phyloP scores from a whole-genome alignment of 2,329 filamentous ascomycete genomes.

The Aspergillus tamarii region DNA sequence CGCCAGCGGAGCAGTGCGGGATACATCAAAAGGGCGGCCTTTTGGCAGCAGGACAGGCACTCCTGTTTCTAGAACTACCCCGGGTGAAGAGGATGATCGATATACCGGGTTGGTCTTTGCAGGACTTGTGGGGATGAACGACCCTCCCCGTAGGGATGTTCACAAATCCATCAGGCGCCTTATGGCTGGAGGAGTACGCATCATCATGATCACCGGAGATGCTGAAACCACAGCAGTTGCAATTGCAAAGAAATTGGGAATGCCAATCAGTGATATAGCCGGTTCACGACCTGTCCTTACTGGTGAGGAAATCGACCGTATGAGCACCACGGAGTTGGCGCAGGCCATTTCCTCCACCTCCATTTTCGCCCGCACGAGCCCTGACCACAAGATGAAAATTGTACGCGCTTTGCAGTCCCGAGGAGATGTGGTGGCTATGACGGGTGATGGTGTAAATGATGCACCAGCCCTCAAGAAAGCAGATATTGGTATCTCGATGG shows the following conservation, averaged over 20 bases:
- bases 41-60: constrained; percentile 59
- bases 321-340: constrained; percentile 83
- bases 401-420: constrained; percentile 86
- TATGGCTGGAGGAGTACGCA: constrained; percentile 91
- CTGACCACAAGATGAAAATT: constrained; percentile 98
- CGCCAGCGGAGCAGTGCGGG: constrained; percentile 75
- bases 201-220: constrained; percentile 99
- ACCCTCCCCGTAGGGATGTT: constrained; percentile 89
- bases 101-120: constrained; percentile 87
- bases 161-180: constrained; percentile 84
- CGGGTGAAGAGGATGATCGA: constrained; percentile 65
- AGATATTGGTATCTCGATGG: constrained; percentile 98
- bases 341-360: constrained; percentile 85
- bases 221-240: constrained; percentile 92
- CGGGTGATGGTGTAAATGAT: constrained; percentile 96
- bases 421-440: constrained; percentile 98
- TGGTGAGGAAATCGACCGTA: constrained; percentile 89
- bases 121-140: constrained; percentile 94
- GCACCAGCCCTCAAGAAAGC: constrained; percentile 95
- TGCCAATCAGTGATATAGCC: constrained; percentile 70
- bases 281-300: constrained; percentile 68
- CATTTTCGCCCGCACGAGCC: constrained; percentile 94
- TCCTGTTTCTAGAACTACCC: constrained; percentile 35
- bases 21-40: constrained; percentile 47
- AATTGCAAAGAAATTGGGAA: constrained; percentile 92